These are phyloP conservation scores for Saccharomycopsis phalli DNA, from an alignment of 1,139 yeast genomes.

Conservation along the genomic window DNA sequence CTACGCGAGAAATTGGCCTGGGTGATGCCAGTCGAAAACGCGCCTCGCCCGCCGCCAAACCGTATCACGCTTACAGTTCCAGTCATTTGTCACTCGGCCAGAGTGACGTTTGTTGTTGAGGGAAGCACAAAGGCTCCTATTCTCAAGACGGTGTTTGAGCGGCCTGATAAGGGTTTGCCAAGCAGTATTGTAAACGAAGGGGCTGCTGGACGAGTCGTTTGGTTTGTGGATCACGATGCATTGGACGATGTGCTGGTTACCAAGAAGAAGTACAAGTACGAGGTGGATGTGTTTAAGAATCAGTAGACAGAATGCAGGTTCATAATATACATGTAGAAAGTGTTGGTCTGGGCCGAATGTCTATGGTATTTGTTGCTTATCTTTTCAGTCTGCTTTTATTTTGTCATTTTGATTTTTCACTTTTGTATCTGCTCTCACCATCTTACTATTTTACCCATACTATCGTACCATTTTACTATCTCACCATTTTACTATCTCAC, in stretches of 20 bases:
- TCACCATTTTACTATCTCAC: no score
- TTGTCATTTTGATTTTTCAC: not conserved
- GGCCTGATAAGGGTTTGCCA: constrained; percentile 95
- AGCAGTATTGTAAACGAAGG: constrained; percentile 90
- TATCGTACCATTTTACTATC: no score
- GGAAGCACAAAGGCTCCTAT: constrained; percentile 95
- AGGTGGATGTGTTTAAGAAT: constrained; percentile 19
- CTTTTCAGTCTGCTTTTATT: no score
- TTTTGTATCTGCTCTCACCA: not conserved
- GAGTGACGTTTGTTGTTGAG: constrained; percentile 91
- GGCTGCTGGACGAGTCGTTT: constrained; percentile 91
- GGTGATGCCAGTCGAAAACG: constrained; percentile 90
- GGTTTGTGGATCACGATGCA: constrained; percentile 98
- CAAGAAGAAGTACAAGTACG: constrained; percentile 19
- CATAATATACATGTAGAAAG: not conserved
- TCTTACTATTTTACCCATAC: no score
- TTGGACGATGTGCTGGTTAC: constrained; percentile 47
- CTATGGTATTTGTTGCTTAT: no score
- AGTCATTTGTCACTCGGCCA: constrained; percentile 86
- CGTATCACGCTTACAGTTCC: constrained; percentile 92
- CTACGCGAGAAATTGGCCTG: constrained; percentile 89
- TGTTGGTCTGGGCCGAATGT: not conserved
- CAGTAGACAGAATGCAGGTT: constrained; percentile 6
- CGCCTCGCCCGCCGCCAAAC: constrained; percentile 82
- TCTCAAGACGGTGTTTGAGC: constrained; percentile 86